Percentiles rank a stretch among this genome's conserved stretches.
Evolutionary conservation across 768 basidiomycete genomes (phyloP).

Genomic region (Phaffia tasmanica): DNA sequence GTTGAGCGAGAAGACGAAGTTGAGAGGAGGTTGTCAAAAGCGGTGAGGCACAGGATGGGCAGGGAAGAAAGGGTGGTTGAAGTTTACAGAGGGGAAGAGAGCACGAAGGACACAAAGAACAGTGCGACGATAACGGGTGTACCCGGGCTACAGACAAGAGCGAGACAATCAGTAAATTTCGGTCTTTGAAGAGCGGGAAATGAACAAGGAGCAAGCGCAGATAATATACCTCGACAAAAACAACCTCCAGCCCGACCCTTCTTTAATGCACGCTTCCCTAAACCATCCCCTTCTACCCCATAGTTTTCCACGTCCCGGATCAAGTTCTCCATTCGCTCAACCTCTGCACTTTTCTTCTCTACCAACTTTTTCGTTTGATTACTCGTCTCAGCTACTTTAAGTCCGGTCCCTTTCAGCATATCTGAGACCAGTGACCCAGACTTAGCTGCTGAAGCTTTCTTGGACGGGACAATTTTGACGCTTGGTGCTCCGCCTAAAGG

Average conservation of each 20-base stretch:
- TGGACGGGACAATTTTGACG: slow-evolving; percentile 7
- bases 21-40: slow-evolving; percentile 14
- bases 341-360: slow-evolving; percentile 6
- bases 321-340: slow-evolving; percentile 2
- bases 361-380: neutral
- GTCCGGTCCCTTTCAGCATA: slow-evolving; percentile 5
- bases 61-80: slow-evolving; percentile 22
- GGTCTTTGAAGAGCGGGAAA: neutral
- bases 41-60: slow-evolving; percentile 21
- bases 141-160: slow-evolving; percentile 10
- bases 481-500: slow-evolving; percentile 1
- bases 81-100: slow-evolving; percentile 23
- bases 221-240: slow-evolving; percentile 23
- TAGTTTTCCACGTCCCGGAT: slow-evolving; percentile 17
- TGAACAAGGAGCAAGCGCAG: neutral
- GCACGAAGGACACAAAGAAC: slow-evolving; percentile 20
- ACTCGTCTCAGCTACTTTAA: neutral
- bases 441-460: neutral
- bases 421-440: slow-evolving; percentile 8
- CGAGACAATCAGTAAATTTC: neutral
- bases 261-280: slow-evolving; percentile 24
- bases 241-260: slow-evolving; percentile 25
- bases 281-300: slow-evolving; percentile 1
- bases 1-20: slow-evolving; percentile 7
- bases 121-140: slow-evolving; percentile 17